Percentiles rank a stretch among this genome's conserved stretches.
Conservation (phyloP, 116 monocot genomes). For the Dioscorea cayenensis region DNA sequence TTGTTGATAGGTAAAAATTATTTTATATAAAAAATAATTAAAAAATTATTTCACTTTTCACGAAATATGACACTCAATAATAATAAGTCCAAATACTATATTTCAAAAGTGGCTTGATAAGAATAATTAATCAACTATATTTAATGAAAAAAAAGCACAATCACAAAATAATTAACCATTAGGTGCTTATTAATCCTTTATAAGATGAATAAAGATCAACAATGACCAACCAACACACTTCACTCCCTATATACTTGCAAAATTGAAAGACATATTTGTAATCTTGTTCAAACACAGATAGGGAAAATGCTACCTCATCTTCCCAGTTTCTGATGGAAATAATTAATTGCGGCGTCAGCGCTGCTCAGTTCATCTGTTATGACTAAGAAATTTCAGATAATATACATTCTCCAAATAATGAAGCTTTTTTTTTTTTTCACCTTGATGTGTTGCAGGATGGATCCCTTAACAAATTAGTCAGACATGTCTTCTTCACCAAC, state of each 20-base stretch:
- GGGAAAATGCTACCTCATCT: background rate
- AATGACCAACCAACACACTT: background rate
- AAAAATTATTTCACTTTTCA: too few relatives aligned
- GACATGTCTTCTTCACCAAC: slow-evolving; percentile 63
- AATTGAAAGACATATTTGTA: background rate
- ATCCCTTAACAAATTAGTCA: slow-evolving; percentile 24
- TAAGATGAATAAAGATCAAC: background rate
- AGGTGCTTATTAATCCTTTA: background rate
- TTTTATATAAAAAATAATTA: too few relatives aligned
- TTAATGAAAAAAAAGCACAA: too few relatives aligned
- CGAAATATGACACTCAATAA: too few relatives aligned
- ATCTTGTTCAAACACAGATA: background rate
- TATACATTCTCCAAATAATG: background rate
- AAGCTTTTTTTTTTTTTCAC: background rate
- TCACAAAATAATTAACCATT: background rate
- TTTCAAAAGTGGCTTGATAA: too few relatives aligned
- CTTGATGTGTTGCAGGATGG: background rate
- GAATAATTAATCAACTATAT: too few relatives aligned
- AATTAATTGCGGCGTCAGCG: background rate
- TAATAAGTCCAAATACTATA: too few relatives aligned
- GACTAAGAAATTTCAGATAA: background rate
- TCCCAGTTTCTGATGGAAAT: background rate
- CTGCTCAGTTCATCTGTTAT: background rate
- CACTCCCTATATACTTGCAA: background rate
- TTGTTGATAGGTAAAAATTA: too few relatives aligned